phyloP scores from a whole-genome alignment of 2,329 filamentous ascomycete species.

The Monilinia vaccinii-corymbosi region DNA sequence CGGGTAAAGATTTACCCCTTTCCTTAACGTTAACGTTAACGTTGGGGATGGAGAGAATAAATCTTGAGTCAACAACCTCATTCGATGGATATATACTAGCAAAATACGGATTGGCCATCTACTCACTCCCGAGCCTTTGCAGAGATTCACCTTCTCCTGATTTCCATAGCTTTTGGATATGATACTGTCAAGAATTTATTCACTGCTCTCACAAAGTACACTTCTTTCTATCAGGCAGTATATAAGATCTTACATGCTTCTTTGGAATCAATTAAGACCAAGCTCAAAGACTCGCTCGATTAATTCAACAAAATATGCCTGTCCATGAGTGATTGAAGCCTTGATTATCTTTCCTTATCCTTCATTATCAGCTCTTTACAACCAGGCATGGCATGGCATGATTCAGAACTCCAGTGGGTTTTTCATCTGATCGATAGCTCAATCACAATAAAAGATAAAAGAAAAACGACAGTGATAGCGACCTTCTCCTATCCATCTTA shows the following conservation, averaged over 20 bases:
- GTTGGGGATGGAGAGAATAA: not conserved
- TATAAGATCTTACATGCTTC: not conserved
- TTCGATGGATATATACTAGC: not conserved
- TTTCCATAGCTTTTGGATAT: too few relatives aligned
- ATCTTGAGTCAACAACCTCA: not conserved
- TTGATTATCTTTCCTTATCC: not conserved
- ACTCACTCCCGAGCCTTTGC: not conserved
- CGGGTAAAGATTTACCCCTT: constrained; percentile 4
- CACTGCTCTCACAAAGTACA: not conserved
- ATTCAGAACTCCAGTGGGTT: not conserved
- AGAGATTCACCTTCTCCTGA: too few relatives aligned
- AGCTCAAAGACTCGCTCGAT: too few relatives aligned
- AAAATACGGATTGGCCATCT: not conserved
- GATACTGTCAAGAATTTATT: not conserved
- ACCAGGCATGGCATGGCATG: rapidly evolving
- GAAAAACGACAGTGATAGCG: not conserved
- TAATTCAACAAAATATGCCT: too few relatives aligned
- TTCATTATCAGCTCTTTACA: not conserved
- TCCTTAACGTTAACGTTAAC: too few relatives aligned
- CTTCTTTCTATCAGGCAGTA: not conserved
- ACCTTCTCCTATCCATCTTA: not conserved
- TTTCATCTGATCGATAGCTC: not conserved
- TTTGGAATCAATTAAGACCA: not conserved
- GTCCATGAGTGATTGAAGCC: not conserved
- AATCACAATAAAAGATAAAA: too few relatives aligned